Base-by-base conservation (phyloP, 1,284 basidiomycete genomes). In the Malassezia cuniculi region DNA sequence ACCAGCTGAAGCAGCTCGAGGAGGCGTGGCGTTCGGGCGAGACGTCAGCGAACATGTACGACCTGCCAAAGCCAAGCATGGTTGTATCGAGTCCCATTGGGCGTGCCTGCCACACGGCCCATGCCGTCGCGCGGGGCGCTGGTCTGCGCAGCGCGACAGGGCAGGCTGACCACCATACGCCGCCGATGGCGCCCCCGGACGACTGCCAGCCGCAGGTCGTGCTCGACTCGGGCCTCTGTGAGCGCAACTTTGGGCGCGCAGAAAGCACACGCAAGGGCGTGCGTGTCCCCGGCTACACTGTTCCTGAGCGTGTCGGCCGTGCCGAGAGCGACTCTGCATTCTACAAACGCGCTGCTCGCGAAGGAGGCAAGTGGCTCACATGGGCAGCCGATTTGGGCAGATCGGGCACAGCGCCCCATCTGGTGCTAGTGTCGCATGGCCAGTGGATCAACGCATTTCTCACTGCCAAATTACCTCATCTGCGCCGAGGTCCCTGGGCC, bases 401-500 rank as follows among this genome's bases (percentile, higher is more conserved):
- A 17, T 8, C 12, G 10, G 20, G 5, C 9, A 21, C 10, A n/a
- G 18, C 33, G 2, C 52, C 58, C 9, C 58, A 59, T 27, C 42
- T 57, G 4, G 51, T 63, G 2, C 26, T 61, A 5, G 56, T 63
- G 11, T 48, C 50, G 11, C 60, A 63, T 44, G 60, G 58, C 16
- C 54, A 59, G 43, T 57, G 55, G 57, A 55, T 63, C 41, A 52
- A 55, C 3, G 45, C 51, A 8, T 61, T 59, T 18, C 41, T 63
- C 4, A 15, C 16, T 8, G 18, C 11, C 7, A 12, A 31, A 14
- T 16, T 36, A 11, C 42, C 36, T 1, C 19, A 34, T n/a, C 22
- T 39, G 18, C 36, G 42, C 10, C n/a, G 14, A 14, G 32, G 32
- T 6, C 6, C 10, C n/a, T 16, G 31, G 11, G 21, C 36, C 3